Base-by-base conservation (phyloP, 2,329 filamentous ascomycete genomes). In the Apiospora aurea region DNA sequence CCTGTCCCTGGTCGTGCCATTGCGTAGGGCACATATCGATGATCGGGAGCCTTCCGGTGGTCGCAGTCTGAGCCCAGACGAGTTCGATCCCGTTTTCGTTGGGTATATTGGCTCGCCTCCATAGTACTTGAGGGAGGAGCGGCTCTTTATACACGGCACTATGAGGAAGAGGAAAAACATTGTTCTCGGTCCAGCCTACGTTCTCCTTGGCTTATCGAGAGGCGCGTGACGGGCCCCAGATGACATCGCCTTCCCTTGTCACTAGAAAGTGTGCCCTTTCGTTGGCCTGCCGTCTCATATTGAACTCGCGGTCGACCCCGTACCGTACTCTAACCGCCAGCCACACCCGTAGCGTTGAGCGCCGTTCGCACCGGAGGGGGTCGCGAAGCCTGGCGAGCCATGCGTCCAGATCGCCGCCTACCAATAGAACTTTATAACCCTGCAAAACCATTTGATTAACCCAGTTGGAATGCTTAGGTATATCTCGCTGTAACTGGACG, bases 191-290 rank as follows among this genome's bases (percentile, higher is more conserved):
- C 53, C 53, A 61, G 53, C 5, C 5, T 61, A 61, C 2, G 29
- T 51, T 51, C 53, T 38, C 53, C 29, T 61, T 38, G 8, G 53
- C 49, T 61, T 7, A 29, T 21, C 29, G 29, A 13, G 53, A 10
- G 18, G 53, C 6, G 53, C 53, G 53, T 10, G 53, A 61, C 53
- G 53, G 53, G 53, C 53, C 53, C 53, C 53, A 61, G 53, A 61
- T n/a, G 7, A 61, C 53, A 13, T 61, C 29, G 53, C 29, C 53
- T 61, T 61, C 53, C 53, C 29, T 16, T 18, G 26, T 57, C 3
- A 57, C 51, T 18, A 57, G 4, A n/a, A 61, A 61, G 18, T 38
- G 10, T n/a, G 29, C 29, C 53, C 16, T 11, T 13, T 10, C 16
- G 8, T 11, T 8, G 8, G 53, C 53, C 26, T n/a, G 53, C 53